These are phyloP conservation scores for Leishmania mexicana DNA, from an alignment of 208 protist species.

Conservation along the genomic window DNA sequence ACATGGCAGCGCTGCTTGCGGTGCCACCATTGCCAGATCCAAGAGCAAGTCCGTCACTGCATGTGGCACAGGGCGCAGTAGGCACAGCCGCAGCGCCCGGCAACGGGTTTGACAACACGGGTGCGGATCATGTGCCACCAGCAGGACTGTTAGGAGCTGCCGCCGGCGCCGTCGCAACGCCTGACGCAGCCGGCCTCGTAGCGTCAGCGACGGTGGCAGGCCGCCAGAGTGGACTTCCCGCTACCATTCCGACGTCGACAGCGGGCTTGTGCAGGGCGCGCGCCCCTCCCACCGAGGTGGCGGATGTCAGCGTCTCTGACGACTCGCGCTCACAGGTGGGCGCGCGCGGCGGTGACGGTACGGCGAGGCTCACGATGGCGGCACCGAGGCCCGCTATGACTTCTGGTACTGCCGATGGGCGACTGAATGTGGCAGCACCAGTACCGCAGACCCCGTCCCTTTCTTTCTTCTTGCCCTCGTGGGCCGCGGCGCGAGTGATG, in stretches of 20 bases:
- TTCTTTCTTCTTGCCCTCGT: constrained; percentile 31
- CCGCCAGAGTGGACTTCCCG: neutral
- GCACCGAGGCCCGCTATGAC: neutral
- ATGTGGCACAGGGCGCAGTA: neutral
- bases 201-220: neutral
- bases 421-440: neutral
- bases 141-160: too few relatives aligned
- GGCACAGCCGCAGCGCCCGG: neutral
- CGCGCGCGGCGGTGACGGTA: neutral
- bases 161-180: neutral
- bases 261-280: neutral
- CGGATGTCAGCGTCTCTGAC: neutral
- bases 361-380: neutral
- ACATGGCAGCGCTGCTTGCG: neutral
- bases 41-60: neutral
- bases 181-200: neutral
- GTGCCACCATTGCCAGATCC: neutral
- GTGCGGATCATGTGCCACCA: neutral
- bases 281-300: neutral
- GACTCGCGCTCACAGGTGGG: neutral
- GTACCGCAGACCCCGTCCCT: constrained; percentile 12
- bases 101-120: neutral
- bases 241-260: neutral
- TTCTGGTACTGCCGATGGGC: neutral
- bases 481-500: constrained; percentile 23